Base-by-base conservation (phyloP, 345 rosid species). In the Hevea brasiliensis region DNA sequence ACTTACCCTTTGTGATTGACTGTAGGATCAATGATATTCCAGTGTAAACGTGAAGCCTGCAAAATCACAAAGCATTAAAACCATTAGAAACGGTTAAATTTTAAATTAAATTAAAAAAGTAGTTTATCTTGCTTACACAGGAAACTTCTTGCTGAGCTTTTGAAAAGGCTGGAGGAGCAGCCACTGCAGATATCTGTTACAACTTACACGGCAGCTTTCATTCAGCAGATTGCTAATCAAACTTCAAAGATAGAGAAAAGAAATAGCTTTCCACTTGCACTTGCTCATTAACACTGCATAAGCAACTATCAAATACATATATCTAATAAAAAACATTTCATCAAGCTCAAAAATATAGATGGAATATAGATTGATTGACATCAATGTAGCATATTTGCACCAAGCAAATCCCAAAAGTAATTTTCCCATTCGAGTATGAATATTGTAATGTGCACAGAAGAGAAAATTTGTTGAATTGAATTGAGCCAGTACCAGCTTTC, bases 121-220 rank as follows among this genome's bases (percentile, higher is more conserved):
- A 13, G 65, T 40, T 44, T 14, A 6, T 5, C 7, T 23, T 2
- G n/a, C 18, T 82, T 92, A 94, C 97, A 97, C 97, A 1, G 97
- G 95, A 74, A 84, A 94, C 67, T 92, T 94, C 84, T 92, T 92
- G 1, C 93, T 92, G 78, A 94, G 98, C 87, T 92, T 92, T 45
- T 89, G 81, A 50, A 94, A n/a, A 92, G 74, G 97, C 97, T 14
- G 97, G 97, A 75, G 98, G 97, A 70, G 95, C 92, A 78, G 98
- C 91, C 58, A 87, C 77, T 32, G 97, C 98, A 80, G 92, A 90
- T 81, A 94, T 90, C 98, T 94, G 88, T 66, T n/a, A 67, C 42
- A 80, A 26, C n/a, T n/a, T n/a, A n/a, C n/a, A n/a, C n/a, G n/a
- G n/a, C n/a, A n/a, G n/a, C n/a, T n/a, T n/a, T n/a, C n/a, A n/a